Conservation (phyloP, 352 stramenopile species). For the Phytophthora podocarpi region DNA sequence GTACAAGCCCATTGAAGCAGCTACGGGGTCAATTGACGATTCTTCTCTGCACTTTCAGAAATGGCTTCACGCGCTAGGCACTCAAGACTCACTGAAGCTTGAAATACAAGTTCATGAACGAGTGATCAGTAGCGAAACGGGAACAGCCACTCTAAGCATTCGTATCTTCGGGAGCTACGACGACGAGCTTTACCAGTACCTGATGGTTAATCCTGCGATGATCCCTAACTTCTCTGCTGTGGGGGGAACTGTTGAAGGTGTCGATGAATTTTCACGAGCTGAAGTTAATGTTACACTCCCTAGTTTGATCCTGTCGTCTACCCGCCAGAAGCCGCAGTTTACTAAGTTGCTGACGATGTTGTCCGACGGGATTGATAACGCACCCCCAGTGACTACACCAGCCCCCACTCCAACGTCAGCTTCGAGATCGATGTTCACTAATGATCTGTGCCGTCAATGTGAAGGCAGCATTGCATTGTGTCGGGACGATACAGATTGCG, state of each 20-base stretch:
- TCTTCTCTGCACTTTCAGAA: background rate
- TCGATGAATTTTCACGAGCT: too few species aligned
- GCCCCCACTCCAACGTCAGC: background rate
- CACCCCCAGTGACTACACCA: too few species aligned
- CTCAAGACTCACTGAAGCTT: background rate
- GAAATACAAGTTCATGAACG: background rate
- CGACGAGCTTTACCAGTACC: constrained; percentile 4
- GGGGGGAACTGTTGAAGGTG: background rate
- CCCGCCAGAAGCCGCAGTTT: constrained; percentile 1
- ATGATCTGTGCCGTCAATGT: background rate
- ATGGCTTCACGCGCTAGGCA: constrained; percentile 1
- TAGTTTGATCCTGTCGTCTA: background rate
- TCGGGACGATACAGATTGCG: background rate
- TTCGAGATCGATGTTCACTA: background rate
- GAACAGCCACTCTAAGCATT: background rate
- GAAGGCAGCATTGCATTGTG: background rate
- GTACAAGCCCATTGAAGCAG: background rate
- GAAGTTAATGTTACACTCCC: background rate
- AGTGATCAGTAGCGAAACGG: background rate
- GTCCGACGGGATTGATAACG: background rate
- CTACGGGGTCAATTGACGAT: background rate
- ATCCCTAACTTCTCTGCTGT: background rate
- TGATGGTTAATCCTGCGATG: constrained; percentile 10
- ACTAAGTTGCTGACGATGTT: constrained; percentile 10
- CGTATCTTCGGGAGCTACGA: background rate